Percentiles rank a stretch among this genome's conserved stretches.
Evolutionary conservation across 2,329 filamentous ascomycete genomes (phyloP).

Genomic region (Beauveria sp.): DNA sequence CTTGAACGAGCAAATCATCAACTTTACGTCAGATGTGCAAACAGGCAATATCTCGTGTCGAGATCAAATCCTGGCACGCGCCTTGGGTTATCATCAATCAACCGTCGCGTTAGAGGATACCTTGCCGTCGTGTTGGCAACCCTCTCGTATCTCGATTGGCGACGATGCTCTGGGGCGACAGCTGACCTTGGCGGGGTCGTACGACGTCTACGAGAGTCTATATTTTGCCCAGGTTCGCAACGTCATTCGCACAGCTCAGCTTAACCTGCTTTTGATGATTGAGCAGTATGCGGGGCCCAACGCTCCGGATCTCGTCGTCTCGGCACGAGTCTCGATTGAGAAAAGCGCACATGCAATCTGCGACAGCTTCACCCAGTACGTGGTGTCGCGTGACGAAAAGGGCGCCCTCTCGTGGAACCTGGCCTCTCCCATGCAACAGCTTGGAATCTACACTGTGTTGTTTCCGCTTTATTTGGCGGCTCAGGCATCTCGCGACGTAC

Average conservation of each 20-base stretch:
- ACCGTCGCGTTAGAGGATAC: conserved; percentile 8
- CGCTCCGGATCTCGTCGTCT: not conserved
- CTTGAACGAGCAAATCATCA: conserved; percentile 14
- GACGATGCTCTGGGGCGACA: not conserved
- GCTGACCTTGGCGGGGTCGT: conserved; percentile 13
- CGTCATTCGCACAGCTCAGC: conserved; percentile 15
- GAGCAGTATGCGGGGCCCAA: not conserved
- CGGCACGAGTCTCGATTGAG: conserved; percentile 5
- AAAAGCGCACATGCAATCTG: conserved; percentile 9
- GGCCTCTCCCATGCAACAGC: conserved; percentile 14
- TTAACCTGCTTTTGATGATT: conserved; percentile 14
- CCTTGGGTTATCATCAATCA: not conserved
- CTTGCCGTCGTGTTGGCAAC: conserved; percentile 12
- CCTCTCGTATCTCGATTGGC: not conserved
- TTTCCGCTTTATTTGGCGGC: conserved; percentile 15
- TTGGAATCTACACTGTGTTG: conserved; percentile 16
- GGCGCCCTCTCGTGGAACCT: conserved; percentile 6
- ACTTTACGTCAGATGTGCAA: conserved; percentile 13
- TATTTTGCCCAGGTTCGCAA: conserved; percentile 18
- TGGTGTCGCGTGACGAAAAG: conserved; percentile 11
- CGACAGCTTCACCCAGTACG: conserved; percentile 17
- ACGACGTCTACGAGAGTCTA: conserved; percentile 17
- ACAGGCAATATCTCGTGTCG: conserved; percentile 8
- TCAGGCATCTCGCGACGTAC: conserved; percentile 10
- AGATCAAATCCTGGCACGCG: not conserved